A percentile compares a stretch with the other conserved stretches of the same genome.
Conservation (phyloP, 148 eudicot species). For the Agrostemma githago region DNA sequence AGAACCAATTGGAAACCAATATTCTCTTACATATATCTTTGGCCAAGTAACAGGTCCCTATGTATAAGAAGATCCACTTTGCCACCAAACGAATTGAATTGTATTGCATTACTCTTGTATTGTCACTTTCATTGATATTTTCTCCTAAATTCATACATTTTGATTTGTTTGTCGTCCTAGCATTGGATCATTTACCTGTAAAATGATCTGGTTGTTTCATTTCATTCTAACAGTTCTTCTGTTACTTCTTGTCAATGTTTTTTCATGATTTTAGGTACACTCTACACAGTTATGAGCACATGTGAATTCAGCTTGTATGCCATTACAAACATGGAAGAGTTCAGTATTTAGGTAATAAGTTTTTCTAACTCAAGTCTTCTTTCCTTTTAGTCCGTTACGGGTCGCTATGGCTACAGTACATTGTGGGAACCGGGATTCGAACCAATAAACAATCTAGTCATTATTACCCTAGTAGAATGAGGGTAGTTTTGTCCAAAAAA, state of each 20-base stretch:
- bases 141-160: neutral
- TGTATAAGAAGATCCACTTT: neutral
- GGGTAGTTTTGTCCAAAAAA: too few species aligned
- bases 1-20: constrained; percentile 11
- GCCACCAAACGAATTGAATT: constrained; percentile 11
- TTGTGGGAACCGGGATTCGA: too few species aligned
- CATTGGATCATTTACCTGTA: constrained; percentile 9
- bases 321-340: neutral
- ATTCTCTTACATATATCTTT: constrained; percentile 9
- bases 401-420: too few species aligned
- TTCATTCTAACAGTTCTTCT: neutral
- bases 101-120: constrained; percentile 14
- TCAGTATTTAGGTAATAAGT: neutral
- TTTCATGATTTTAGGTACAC: neutral
- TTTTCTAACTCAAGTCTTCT: too few species aligned
- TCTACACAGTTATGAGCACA: neutral
- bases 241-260: constrained; percentile 12
- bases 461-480: too few species aligned
- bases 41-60: neutral
- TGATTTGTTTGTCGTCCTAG: neutral
- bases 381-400: too few species aligned
- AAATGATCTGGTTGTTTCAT: constrained; percentile 6
- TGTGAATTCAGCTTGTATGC: neutral
- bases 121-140: constrained; percentile 14
- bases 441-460: too few species aligned